Conservation (phyloP, 306 rosid genomes). For the Cicer pinnatifidum region DNA sequence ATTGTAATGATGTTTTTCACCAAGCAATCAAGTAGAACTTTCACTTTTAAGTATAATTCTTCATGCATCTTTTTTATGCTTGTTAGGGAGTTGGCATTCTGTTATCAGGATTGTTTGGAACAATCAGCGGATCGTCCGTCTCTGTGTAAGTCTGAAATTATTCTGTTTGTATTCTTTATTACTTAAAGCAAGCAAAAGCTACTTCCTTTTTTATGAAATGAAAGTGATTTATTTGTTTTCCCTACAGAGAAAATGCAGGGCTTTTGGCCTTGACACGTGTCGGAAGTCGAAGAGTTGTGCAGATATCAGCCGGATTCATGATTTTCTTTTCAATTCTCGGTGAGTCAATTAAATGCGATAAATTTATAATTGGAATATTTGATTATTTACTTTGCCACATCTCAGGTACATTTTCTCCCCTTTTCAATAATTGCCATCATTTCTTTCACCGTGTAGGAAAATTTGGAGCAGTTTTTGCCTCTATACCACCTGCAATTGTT, state of each 20-base stretch:
- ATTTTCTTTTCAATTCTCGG: constrained; percentile 98
- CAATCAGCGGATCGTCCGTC: constrained; percentile 87
- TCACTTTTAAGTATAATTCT: constrained; percentile 32
- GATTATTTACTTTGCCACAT: neutral
- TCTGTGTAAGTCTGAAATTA: constrained; percentile 73
- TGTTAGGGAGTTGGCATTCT: constrained; percentile 90
- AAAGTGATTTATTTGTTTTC: constrained; percentile 43
- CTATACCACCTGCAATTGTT: constrained; percentile 84
- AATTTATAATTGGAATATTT: neutral
- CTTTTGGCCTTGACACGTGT: constrained; percentile 92
- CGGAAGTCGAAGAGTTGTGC: constrained; percentile 97
- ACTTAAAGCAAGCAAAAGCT: constrained; percentile 3
- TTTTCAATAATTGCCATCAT: neutral
- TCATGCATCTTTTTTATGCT: constrained; percentile 42
- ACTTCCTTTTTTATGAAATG: constrained; percentile 38
- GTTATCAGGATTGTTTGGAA: constrained; percentile 90
- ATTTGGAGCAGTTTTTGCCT: constrained; percentile 96
- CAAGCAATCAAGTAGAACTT: constrained; percentile 22
- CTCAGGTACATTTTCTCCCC: neutral
- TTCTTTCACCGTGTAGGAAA: constrained; percentile 63
- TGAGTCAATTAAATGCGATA: constrained; percentile 45
- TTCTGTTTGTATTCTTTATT: constrained; percentile 34
- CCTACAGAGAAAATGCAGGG: constrained; percentile 90
- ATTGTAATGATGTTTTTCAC: constrained; percentile 9
- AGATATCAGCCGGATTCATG: constrained; percentile 97